A percentile compares a stretch with the other conserved stretches of the same genome.
These are phyloP conservation scores for Fusarium proliferatum DNA, from an alignment of 2,329 filamentous ascomycete species.

Conservation along the genomic window DNA sequence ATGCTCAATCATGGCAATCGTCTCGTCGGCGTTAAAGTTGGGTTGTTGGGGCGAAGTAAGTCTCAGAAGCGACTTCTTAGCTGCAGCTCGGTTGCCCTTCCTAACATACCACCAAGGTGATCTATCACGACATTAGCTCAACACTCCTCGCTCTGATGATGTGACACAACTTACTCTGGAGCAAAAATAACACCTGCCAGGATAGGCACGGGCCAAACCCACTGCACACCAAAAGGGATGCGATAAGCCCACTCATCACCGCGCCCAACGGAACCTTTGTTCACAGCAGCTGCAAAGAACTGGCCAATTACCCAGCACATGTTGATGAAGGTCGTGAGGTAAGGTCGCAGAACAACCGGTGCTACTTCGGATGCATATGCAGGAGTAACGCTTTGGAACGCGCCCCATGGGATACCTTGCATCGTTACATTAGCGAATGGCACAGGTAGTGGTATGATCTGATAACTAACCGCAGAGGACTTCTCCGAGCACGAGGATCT, in stretches of 20 bases:
- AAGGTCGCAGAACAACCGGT: slow-evolving; percentile 60
- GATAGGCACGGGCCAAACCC: slow-evolving; percentile 63
- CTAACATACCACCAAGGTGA: slow-evolving; percentile 65
- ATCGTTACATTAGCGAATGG: slow-evolving; percentile 15
- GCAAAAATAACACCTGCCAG: slow-evolving; percentile 58
- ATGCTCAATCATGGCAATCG: slow-evolving; percentile 64
- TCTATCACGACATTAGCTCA: slow-evolving; percentile 35
- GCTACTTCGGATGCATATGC: slow-evolving; percentile 66
- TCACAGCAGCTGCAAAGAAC: slow-evolving; percentile 61
- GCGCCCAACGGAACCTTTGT: slow-evolving; percentile 54
- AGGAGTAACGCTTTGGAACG: slow-evolving; percentile 63
- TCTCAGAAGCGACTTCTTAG: slow-evolving; percentile 54
- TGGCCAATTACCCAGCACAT: slow-evolving; percentile 69
- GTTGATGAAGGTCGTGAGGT: slow-evolving; percentile 66
- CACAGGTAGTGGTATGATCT: neutral
- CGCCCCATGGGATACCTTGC: slow-evolving; percentile 63
- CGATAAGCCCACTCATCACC: slow-evolving; percentile 60
- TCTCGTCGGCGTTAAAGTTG: slow-evolving; percentile 58
- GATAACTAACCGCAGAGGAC: slow-evolving; percentile 53
- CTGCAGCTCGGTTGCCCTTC: slow-evolving; percentile 54
- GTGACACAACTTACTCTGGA: slow-evolving; percentile 54
- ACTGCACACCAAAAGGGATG: slow-evolving; percentile 64
- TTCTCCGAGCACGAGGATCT: slow-evolving; percentile 61
- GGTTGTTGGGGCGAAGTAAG: slow-evolving; percentile 54
- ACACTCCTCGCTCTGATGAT: fast-evolving